phyloP scores from a whole-genome alignment of 495 filamentous ascomycete genomes.

The Xeromyces bisporus region DNA sequence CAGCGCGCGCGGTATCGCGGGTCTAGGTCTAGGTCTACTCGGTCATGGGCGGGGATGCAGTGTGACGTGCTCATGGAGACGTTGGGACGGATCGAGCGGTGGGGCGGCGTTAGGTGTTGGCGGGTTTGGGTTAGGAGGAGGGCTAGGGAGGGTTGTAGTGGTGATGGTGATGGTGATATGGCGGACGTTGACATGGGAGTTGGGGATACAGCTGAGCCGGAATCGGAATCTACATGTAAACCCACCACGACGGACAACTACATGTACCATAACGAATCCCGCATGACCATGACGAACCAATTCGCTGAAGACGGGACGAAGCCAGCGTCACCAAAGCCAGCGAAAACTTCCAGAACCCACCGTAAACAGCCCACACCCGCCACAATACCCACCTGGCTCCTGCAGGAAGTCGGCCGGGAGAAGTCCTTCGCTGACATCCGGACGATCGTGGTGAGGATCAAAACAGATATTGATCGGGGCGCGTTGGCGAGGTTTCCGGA shows the following conservation, averaged over 20 bases:
- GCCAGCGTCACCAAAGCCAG: too few species aligned
- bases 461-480: not conserved
- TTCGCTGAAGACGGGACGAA: too few species aligned
- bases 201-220: too few species aligned
- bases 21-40: too few species aligned
- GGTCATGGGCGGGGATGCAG: constrained; percentile 42
- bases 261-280: too few species aligned
- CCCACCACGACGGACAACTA: too few species aligned
- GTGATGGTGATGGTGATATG: too few species aligned
- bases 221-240: too few species aligned
- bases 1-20: constrained; percentile 55
- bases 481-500: constrained; percentile 35
- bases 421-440: constrained; percentile 20
- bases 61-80: constrained; percentile 40
- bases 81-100: constrained; percentile 39
- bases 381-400: constrained; percentile 22
- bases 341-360: too few species aligned
- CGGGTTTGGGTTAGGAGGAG: constrained; percentile 12
- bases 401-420: constrained; percentile 7
- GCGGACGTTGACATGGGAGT: too few species aligned
- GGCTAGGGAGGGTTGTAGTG: too few species aligned
- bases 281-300: too few species aligned
- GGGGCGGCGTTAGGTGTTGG: constrained; percentile 33
- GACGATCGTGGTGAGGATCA: constrained; percentile 6
- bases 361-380: not conserved